phyloP scores from a whole-genome alignment of 2,329 filamentous ascomycete genomes.

The Ceratocystis diversiconidia region DNA sequence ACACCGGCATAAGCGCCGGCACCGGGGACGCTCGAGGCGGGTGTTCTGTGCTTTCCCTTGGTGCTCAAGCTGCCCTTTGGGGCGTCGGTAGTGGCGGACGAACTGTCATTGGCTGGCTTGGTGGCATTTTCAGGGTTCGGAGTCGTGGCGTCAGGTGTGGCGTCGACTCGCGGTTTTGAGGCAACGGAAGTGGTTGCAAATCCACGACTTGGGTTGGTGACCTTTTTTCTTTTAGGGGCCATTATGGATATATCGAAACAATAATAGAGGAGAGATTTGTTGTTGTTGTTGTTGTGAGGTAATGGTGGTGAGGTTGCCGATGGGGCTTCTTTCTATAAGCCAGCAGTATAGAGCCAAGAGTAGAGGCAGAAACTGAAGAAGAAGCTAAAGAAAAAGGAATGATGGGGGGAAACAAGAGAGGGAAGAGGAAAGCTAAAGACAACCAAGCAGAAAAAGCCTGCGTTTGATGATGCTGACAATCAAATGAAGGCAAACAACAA shows the following conservation, averaged over 20 bases:
- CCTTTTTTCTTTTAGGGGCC: constrained; percentile 82
- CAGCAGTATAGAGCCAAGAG: not conserved
- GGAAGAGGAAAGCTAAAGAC: not conserved
- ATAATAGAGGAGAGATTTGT: not conserved
- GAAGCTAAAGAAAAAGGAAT: not conserved
- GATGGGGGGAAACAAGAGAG: not conserved
- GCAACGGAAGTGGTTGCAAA: constrained; percentile 90
- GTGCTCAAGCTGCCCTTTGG: constrained; percentile 19
- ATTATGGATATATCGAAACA: constrained; percentile 30
- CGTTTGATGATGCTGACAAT: not conserved
- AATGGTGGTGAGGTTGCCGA: not conserved
- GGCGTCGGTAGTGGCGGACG: not conserved
- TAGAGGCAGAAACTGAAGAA: not conserved
- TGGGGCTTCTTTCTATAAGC: not conserved
- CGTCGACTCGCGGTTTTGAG: constrained; percentile 60
- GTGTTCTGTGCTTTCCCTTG: constrained; percentile 14
- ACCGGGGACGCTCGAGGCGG: not conserved
- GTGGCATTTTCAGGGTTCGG: constrained; percentile 11
- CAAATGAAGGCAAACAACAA: not conserved
- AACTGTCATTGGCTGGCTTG: constrained; percentile 15
- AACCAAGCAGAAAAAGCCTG: not conserved
- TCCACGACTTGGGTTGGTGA: constrained; percentile 75
- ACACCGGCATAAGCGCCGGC: not conserved
- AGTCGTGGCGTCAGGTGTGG: constrained; percentile 26
- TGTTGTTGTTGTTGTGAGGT: not conserved